These are phyloP conservation scores for Candida dajiaensis DNA, from an alignment of 805 yeast genomes.

Conservation along the genomic window DNA sequence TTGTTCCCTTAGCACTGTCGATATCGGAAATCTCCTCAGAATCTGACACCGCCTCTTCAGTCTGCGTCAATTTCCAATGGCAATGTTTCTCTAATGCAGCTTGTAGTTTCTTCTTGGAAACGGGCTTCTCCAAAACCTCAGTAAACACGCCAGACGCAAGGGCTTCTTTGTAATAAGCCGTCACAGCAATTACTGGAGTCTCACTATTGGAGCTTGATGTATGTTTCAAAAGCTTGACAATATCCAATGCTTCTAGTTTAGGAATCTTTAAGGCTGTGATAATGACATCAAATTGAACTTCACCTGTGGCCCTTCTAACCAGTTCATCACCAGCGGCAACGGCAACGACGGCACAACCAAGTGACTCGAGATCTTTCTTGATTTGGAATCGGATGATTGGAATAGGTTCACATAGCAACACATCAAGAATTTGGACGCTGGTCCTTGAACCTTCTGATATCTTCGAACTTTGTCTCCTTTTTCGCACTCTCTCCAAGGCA, in stretches of 20 bases:
- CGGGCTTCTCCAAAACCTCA: slow-evolving; percentile 72
- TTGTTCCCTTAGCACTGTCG: slow-evolving; percentile 19
- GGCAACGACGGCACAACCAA: slow-evolving; percentile 77
- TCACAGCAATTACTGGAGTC: slow-evolving; percentile 73
- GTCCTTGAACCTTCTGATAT: slow-evolving; percentile 19
- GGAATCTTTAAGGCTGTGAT: slow-evolving; percentile 68
- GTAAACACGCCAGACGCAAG: slow-evolving; percentile 42
- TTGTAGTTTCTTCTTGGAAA: slow-evolving; percentile 17
- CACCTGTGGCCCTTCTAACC: slow-evolving; percentile 74
- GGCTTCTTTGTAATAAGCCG: slow-evolving; percentile 70
- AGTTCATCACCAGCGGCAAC: slow-evolving; percentile 79
- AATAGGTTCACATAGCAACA: slow-evolving; percentile 80
- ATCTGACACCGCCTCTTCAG: slow-evolving; percentile 26
- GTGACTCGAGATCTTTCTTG: slow-evolving; percentile 52
- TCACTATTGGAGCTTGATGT: slow-evolving; percentile 73
- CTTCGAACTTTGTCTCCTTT: slow-evolving; percentile 46
- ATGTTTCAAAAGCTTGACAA: slow-evolving; percentile 65
- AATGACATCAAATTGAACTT: slow-evolving; percentile 78
- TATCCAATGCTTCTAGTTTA: slow-evolving; percentile 66
- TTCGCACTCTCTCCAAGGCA: slow-evolving; percentile 46
- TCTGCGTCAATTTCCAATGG: slow-evolving; percentile 15
- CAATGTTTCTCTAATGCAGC: slow-evolving; percentile 20
- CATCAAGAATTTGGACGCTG: slow-evolving; percentile 42
- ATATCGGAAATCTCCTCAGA: slow-evolving; percentile 27
- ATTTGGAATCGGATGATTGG: slow-evolving; percentile 73